phyloP scores from a whole-genome alignment of 495 filamentous ascomycete species.

The Xylaria curta region DNA sequence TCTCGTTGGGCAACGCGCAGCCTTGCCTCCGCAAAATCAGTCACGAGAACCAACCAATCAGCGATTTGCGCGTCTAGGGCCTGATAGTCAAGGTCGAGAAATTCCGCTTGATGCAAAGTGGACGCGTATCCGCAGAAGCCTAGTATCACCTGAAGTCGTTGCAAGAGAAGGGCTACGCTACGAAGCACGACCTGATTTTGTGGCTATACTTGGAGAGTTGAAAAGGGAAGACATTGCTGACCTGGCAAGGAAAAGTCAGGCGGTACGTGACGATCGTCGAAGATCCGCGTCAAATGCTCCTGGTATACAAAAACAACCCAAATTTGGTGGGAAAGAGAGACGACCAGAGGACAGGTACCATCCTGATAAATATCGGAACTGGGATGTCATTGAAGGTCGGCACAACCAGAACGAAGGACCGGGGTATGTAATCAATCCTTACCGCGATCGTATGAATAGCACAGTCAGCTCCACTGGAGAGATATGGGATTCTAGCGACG shows the following conservation, averaged over 20 bases:
- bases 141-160: slow-evolving; percentile 72
- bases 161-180: slow-evolving; percentile 69
- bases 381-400: slow-evolving; percentile 34
- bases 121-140: slow-evolving; percentile 70
- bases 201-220: slow-evolving; percentile 70
- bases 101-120: slow-evolving; percentile 72
- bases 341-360: slow-evolving; percentile 32
- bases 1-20: slow-evolving; percentile 32
- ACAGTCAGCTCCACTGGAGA: slow-evolving; percentile 32
- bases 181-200: slow-evolving; percentile 70
- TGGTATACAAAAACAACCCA: slow-evolving; percentile 6
- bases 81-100: slow-evolving; percentile 60
- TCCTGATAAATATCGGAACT: slow-evolving; percentile 39
- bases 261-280: slow-evolving; percentile 56
- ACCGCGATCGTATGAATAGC: slow-evolving; percentile 31
- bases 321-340: slow-evolving; percentile 25
- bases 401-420: slow-evolving; percentile 30
- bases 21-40: slow-evolving; percentile 4
- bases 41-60: slow-evolving; percentile 25
- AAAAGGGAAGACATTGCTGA: slow-evolving; percentile 65
- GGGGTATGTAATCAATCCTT: slow-evolving; percentile 31
- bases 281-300: slow-evolving; percentile 9
- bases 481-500: slow-evolving; percentile 39
- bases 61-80: slow-evolving; percentile 43
- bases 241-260: slow-evolving; percentile 60